Percentiles rank a stretch among this genome's conserved stretches.
Evolutionary conservation across 2,329 filamentous ascomycete species (phyloP).

Genomic region (Hypoxylon sp.): DNA sequence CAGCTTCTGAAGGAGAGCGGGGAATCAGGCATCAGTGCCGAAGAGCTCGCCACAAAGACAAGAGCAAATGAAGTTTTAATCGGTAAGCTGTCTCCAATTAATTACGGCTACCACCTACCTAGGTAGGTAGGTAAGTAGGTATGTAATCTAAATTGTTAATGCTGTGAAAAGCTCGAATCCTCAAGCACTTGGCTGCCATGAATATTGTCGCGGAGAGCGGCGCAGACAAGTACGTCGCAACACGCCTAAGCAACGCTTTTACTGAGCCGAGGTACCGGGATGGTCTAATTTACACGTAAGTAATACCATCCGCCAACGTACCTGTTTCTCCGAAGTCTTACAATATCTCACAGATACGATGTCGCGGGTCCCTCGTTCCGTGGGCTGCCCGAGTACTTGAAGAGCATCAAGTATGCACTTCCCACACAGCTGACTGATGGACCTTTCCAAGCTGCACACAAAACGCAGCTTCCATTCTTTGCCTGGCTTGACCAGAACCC

Average conservation of each 20-base stretch:
- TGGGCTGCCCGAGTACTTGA: conserved; percentile 54
- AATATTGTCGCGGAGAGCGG: conserved; percentile 52
- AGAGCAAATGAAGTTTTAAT: conserved; percentile 50
- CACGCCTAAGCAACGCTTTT: conserved; percentile 54
- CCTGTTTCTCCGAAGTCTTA: not conserved
- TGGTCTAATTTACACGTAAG: conserved; percentile 53
- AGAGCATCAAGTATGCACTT: conserved; percentile 51
- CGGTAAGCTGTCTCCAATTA: conserved; percentile 7
- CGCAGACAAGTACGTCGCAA: conserved; percentile 51
- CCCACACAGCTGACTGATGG: conserved; percentile 52
- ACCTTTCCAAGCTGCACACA: conserved; percentile 57
- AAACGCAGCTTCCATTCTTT: conserved; percentile 56
- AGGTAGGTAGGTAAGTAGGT: too few relatives aligned
- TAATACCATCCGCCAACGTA: not conserved
- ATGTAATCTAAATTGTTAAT: not conserved
- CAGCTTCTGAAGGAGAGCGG: conserved; percentile 52
- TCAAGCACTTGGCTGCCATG: conserved; percentile 59
- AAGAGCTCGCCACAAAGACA: conserved; percentile 52
- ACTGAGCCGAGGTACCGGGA: conserved; percentile 56
- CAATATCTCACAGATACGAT: conserved; percentile 53
- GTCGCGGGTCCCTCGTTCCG: conserved; percentile 55
- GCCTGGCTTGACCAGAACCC: conserved; percentile 57
- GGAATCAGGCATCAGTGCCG: conserved; percentile 45
- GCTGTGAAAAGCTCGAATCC: conserved; percentile 49
- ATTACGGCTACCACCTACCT: not conserved